Conservation (phyloP, 345 rosid species). For the Passiflora organensis region DNA sequence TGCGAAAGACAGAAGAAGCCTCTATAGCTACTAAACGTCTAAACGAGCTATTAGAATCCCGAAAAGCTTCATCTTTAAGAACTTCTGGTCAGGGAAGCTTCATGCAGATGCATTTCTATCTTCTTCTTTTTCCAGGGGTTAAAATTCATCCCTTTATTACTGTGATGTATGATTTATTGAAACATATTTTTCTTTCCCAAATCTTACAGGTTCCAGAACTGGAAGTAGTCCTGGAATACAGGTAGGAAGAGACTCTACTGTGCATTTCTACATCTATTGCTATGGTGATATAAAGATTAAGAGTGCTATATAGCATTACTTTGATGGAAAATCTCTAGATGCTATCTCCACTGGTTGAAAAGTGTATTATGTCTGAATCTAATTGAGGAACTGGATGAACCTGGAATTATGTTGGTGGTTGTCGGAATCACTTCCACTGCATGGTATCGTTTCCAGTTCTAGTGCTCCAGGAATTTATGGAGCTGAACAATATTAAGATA, state of each 20-base stretch:
- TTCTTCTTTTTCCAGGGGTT: too few species aligned
- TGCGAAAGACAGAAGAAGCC: constrained; percentile 72
- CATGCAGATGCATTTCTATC: not conserved
- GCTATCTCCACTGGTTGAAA: not conserved
- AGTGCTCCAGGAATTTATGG: too few species aligned
- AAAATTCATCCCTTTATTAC: not conserved
- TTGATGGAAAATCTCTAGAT: not conserved
- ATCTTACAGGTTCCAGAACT: constrained; percentile 41
- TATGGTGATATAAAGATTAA: not conserved
- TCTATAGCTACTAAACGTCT: constrained; percentile 48
- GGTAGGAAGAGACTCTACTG: constrained; percentile 27
- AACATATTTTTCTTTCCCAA: constrained; percentile 6
- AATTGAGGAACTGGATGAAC: not conserved
- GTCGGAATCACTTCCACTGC: too few species aligned
- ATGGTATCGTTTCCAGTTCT: too few species aligned
- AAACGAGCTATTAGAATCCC: constrained; percentile 44
- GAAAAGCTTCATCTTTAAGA: constrained; percentile 35
- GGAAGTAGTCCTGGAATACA: constrained; percentile 39
- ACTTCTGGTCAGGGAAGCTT: constrained; percentile 29
- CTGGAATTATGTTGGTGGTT: too few species aligned
- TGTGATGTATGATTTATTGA: constrained; percentile 5
- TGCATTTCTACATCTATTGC: not conserved
- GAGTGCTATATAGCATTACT: not conserved
- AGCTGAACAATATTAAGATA: too few species aligned
- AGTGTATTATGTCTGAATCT: not conserved